Evolutionary conservation across 768 basidiomycete species (phyloP).

Genomic region (Lenzites betulinus): DNA sequence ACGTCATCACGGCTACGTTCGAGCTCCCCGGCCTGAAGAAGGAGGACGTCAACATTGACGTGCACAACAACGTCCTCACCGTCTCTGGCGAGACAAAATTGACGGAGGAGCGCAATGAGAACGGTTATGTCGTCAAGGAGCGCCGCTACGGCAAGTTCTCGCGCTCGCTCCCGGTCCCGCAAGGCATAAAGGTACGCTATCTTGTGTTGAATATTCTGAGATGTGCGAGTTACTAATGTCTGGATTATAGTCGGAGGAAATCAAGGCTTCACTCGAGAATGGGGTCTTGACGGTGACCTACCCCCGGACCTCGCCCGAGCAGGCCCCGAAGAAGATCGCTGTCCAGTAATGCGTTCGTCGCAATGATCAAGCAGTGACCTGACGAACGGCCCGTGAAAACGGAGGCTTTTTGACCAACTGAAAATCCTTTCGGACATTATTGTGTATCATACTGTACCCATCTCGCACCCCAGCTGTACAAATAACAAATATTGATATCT

Average conservation of each 20-base stretch:
- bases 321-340: constrained; percentile 39
- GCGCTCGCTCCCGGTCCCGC: constrained; percentile 48
- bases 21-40: constrained; percentile 58
- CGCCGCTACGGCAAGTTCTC: constrained; percentile 51
- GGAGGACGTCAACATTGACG: constrained; percentile 48
- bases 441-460: background rate
- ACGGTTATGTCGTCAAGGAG: constrained; percentile 46
- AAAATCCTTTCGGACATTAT: too few species aligned
- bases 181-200: constrained; percentile 48
- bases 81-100: constrained; percentile 46
- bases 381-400: background rate
- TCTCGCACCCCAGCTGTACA: too few species aligned
- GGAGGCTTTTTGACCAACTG: too few species aligned
- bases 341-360: constrained; percentile 30
- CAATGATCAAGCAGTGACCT: background rate
- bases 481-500: too few species aligned
- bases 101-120: constrained; percentile 36
- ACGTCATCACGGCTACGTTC: constrained; percentile 51
- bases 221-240: background rate
- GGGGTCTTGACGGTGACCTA: constrained; percentile 55
- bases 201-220: too few species aligned
- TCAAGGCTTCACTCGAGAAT: constrained; percentile 52
- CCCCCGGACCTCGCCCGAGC: constrained; percentile 46
- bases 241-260: constrained; percentile 37
- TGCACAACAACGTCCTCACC: constrained; percentile 48